Evolutionary conservation across 345 rosid genomes (phyloP).

Genomic region (Reutealis trisperma): DNA sequence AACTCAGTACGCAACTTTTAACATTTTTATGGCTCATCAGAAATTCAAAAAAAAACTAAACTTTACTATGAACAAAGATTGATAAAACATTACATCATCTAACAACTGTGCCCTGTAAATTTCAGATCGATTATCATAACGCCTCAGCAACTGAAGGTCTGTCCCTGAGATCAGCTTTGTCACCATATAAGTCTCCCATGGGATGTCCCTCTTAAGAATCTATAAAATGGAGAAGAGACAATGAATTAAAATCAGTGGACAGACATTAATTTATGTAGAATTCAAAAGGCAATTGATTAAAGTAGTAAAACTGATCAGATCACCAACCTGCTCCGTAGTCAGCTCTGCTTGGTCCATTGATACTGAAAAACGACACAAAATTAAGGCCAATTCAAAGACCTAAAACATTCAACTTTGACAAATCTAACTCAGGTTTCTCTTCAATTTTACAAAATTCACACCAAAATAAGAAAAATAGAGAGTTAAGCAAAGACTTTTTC

Average conservation of each 20-base stretch:
- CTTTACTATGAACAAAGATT: neutral
- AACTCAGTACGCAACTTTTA: neutral
- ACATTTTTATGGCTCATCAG: neutral
- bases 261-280: too few relatives aligned
- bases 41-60: neutral
- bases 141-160: slow-evolving; percentile 83
- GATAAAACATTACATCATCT: slow-evolving; percentile 59
- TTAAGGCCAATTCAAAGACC: slow-evolving; percentile 22
- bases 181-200: slow-evolving; percentile 98
- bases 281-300: too few relatives aligned
- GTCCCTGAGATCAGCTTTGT: slow-evolving; percentile 87
- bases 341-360: slow-evolving; percentile 82
- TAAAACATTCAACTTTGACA: neutral
- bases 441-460: neutral
- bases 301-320: slow-evolving; percentile 17
- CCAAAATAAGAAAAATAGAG: neutral
- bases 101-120: slow-evolving; percentile 81
- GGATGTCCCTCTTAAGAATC: slow-evolving; percentile 95
- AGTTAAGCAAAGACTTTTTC: neutral
- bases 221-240: slow-evolving; percentile 11
- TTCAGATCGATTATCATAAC: slow-evolving; percentile 79
- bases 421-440: slow-evolving; percentile 22
- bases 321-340: slow-evolving; percentile 68
- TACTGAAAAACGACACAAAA: slow-evolving; percentile 26
- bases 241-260: neutral